A percentile compares a stretch with the other conserved stretches of the same genome.
Conservation (phyloP, 148 eudicot species). For the Rhododendron williamsianum region DNA sequence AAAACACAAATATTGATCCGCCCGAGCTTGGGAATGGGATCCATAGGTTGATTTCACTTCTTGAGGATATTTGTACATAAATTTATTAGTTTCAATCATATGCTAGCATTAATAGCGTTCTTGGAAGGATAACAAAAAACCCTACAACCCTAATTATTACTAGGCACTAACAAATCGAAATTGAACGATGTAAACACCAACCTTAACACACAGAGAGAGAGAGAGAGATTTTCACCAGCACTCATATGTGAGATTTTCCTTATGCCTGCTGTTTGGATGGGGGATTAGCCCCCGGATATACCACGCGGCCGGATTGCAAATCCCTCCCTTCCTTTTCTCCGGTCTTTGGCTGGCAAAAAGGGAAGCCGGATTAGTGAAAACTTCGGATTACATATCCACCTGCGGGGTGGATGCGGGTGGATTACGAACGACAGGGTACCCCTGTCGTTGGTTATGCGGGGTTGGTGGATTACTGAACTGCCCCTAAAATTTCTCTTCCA, state of each 20-base stretch:
- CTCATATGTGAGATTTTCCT: conserved; percentile 12
- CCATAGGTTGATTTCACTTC: background rate
- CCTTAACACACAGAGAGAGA: background rate
- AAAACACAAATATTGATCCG: background rate
- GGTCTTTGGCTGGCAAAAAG: too few relatives aligned
- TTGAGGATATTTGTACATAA: background rate
- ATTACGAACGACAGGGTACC: too few relatives aligned
- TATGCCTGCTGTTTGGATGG: background rate
- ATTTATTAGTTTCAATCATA: background rate
- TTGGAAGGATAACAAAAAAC: conserved; percentile 2
- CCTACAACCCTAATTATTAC: background rate
- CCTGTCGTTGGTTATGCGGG: too few relatives aligned
- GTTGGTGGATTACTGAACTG: too few relatives aligned
- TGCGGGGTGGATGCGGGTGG: too few relatives aligned
- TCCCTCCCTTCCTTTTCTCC: too few relatives aligned
- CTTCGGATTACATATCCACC: too few relatives aligned
- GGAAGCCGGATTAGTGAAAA: too few relatives aligned
- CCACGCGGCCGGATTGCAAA: too few relatives aligned
- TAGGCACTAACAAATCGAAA: background rate
- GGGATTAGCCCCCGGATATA: too few relatives aligned
- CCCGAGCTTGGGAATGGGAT: background rate
- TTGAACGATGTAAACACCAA: background rate
- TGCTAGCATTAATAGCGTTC: background rate
- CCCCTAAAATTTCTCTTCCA: too few relatives aligned
- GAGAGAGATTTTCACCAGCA: conserved; percentile 18